Conservation (phyloP, 768 basidiomycete genomes). For the Boletus rubroflammeus region DNA sequence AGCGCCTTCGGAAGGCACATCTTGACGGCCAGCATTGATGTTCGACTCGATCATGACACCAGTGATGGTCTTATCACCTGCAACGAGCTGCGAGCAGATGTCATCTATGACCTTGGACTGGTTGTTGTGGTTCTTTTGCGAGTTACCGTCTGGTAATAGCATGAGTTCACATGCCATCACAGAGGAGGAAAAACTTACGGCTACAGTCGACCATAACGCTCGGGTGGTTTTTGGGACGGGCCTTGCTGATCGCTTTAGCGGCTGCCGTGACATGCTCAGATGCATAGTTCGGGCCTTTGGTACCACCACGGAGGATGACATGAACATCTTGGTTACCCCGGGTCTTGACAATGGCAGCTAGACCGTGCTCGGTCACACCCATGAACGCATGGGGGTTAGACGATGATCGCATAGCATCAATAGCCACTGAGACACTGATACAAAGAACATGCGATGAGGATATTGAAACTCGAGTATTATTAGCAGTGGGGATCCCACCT, state of each 20-base stretch:
- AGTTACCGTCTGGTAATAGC: conserved; percentile 75
- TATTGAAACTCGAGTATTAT: background rate
- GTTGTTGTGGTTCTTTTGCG: conserved; percentile 90
- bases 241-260: conserved; percentile 60
- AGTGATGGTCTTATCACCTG: conserved; percentile 69
- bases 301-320: conserved; percentile 92
- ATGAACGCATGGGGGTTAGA: conserved; percentile 95
- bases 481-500: conserved; percentile 37
- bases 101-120: conserved; percentile 77
- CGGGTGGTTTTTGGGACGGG: conserved; percentile 45
- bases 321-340: conserved; percentile 85
- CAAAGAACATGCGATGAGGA: conserved; percentile 2
- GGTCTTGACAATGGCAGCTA: conserved; percentile 95
- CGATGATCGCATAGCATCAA: conserved; percentile 94
- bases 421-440: conserved; percentile 73
- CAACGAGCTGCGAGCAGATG: conserved; percentile 70
- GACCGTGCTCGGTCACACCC: conserved; percentile 82
- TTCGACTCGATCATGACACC: conserved; percentile 98
- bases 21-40: conserved; percentile 87
- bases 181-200: conserved; percentile 43
- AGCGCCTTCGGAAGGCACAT: conserved; percentile 74
- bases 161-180: background rate
- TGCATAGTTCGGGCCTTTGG: conserved; percentile 85
- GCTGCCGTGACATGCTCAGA: conserved; percentile 68
- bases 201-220: conserved; percentile 89